Conservation (phyloP, 2,329 filamentous ascomycete genomes). For the Colletotrichum abscissum region DNA sequence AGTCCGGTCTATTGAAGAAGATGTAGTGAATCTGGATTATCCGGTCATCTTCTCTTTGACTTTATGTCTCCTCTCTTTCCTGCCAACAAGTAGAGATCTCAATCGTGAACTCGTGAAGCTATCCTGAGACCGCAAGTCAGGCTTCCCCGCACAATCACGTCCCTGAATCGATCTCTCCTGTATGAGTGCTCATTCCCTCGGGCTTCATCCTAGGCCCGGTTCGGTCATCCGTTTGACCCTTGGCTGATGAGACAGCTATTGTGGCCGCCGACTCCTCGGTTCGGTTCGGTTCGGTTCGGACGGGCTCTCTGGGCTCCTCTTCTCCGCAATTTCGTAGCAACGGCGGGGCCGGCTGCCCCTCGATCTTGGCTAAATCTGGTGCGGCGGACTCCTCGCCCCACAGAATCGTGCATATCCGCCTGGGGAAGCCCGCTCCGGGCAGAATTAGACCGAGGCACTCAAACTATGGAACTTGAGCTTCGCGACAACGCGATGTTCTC, state of each 20-base stretch:
- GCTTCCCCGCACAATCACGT: background rate
- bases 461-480: background rate
- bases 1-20: no score
- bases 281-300: constrained; percentile 24
- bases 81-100: background rate
- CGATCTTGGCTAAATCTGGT: background rate
- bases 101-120: background rate
- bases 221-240: background rate
- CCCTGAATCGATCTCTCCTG: background rate
- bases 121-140: background rate
- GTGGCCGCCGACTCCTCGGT: background rate
- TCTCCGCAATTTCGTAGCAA: background rate
- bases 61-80: background rate
- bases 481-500: background rate
- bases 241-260: background rate
- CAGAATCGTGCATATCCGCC: background rate
- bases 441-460: constrained; percentile 11
- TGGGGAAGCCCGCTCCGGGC: background rate
- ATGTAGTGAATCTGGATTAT: background rate
- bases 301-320: background rate
- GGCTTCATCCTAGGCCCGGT: background rate
- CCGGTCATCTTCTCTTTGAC: background rate
- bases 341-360: constrained; percentile 7
- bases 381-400: background rate
- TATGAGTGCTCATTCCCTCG: background rate